phyloP scores from a whole-genome alignment of 2,329 filamentous ascomycete species.

The Coniella vitis region DNA sequence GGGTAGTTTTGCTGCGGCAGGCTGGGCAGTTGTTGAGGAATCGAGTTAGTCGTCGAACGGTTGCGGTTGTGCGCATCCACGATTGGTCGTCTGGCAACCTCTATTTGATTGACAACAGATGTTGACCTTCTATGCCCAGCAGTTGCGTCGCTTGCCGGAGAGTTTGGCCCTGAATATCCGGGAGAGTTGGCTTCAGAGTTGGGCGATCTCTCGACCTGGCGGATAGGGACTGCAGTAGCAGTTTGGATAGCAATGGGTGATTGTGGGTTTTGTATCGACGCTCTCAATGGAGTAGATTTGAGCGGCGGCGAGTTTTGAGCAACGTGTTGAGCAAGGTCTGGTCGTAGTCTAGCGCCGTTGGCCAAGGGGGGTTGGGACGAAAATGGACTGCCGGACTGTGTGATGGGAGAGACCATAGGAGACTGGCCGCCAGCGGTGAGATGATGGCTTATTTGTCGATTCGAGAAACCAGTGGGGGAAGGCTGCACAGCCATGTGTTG shows the following conservation, averaged over 20 bases:
- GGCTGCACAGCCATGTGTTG: constrained; percentile 4
- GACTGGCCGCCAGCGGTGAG: constrained; percentile 3
- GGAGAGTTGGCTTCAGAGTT: constrained; percentile 3
- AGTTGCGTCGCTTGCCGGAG: constrained; percentile 9
- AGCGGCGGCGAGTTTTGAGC: background rate
- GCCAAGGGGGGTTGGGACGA: constrained; percentile 4
- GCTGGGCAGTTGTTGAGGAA: background rate
- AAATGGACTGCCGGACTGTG: constrained; percentile 13
- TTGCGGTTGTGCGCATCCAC: constrained; percentile 10
- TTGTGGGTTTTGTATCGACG: constrained; percentile 1
- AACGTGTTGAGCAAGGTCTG: constrained; percentile 15
- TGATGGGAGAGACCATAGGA: constrained; percentile 15
- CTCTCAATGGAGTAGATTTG: background rate
- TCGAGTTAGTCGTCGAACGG: constrained; percentile 7
- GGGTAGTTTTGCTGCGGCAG: constrained; percentile 2
- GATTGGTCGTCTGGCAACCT: constrained; percentile 8
- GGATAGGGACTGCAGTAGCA: constrained; percentile 15
- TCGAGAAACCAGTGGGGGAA: background rate
- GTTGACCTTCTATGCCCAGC: constrained; percentile 4
- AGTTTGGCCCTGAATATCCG: constrained; percentile 4
- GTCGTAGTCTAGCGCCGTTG: background rate
- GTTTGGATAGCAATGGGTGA: constrained; percentile 10
- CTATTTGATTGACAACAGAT: constrained; percentile 16
- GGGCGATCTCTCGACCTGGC: constrained; percentile 14
- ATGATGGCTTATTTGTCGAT: background rate